Conservation (phyloP, 495 filamentous ascomycete species). For the Neurospora sp. region DNA sequence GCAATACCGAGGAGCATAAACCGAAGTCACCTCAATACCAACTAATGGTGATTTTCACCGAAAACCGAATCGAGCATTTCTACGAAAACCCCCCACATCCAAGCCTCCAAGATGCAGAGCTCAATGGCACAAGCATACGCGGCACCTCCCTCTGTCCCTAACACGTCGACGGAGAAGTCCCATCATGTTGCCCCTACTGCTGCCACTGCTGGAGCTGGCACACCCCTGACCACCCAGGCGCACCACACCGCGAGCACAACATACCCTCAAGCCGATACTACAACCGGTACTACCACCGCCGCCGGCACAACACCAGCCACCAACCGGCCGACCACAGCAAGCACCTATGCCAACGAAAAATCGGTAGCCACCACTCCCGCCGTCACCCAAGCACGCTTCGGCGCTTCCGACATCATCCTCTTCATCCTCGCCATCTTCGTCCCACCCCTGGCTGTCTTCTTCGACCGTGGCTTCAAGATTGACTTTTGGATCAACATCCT, state of each 20-base stretch:
- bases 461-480: conserved; percentile 73
- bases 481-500: conserved; percentile 83
- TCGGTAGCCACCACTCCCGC: background rate
- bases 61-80: background rate
- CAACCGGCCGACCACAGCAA: background rate
- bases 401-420: conserved; percentile 6
- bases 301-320: background rate
- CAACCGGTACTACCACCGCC: background rate
- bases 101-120: background rate
- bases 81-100: background rate
- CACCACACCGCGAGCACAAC: background rate
- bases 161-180: background rate
- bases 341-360: background rate
- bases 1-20: background rate
- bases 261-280: background rate
- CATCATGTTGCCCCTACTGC: background rate
- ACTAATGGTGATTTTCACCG: background rate
- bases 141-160: background rate
- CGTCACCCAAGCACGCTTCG: background rate
- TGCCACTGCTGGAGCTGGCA: background rate
- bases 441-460: conserved; percentile 84
- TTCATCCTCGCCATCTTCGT: conserved; percentile 60
- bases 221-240: background rate
- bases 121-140: background rate
- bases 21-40: background rate